These are phyloP conservation scores for Colletotrichum graminicola DNA, from an alignment of 2,329 filamentous ascomycete genomes.

Conservation along the genomic window DNA sequence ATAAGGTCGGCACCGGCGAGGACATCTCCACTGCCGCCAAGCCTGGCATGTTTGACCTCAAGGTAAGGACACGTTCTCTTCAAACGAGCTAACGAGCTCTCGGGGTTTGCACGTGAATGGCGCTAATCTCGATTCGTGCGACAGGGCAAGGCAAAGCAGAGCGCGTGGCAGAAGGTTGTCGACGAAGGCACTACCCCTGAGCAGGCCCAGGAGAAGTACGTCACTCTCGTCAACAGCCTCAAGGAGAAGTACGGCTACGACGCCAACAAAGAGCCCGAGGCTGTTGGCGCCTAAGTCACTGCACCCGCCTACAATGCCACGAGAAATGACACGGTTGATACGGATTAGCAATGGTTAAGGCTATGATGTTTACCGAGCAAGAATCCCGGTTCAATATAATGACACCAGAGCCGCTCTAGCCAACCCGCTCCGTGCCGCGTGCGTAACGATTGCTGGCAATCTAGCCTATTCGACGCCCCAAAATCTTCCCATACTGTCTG, in stretches of 20 bases:
- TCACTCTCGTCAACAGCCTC: conserved; percentile 77
- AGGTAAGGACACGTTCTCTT: conserved; percentile 58
- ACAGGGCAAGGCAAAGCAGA: conserved; percentile 84
- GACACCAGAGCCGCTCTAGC: conserved; percentile 30
- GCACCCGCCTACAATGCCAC: conserved; percentile 14
- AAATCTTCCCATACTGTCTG: conserved; percentile 68
- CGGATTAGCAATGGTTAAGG: conserved; percentile 1
- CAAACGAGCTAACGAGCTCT: conserved; percentile 11
- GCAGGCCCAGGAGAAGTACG: conserved; percentile 81
- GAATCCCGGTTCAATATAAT: conserved; percentile 36
- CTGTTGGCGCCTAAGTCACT: conserved; percentile 55
- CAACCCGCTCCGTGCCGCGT: background rate
- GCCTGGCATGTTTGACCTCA: conserved; percentile 79
- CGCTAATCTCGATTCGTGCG: conserved; percentile 26
- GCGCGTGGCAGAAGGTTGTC: conserved; percentile 79
- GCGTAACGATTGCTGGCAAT: conserved; percentile 9
- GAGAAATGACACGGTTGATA: conserved; percentile 38
- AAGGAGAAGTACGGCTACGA: conserved; percentile 79
- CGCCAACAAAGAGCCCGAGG: conserved; percentile 72
- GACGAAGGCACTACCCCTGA: conserved; percentile 72
- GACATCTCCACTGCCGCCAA: conserved; percentile 66
- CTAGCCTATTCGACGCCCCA: conserved; percentile 49
- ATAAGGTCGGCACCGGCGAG: conserved; percentile 69
- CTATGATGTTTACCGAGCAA: conserved; percentile 5
- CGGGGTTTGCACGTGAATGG: conserved; percentile 8